Evolutionary conservation across 2,329 filamentous ascomycete genomes (phyloP).

Genomic region (Polytolypa hystricis): DNA sequence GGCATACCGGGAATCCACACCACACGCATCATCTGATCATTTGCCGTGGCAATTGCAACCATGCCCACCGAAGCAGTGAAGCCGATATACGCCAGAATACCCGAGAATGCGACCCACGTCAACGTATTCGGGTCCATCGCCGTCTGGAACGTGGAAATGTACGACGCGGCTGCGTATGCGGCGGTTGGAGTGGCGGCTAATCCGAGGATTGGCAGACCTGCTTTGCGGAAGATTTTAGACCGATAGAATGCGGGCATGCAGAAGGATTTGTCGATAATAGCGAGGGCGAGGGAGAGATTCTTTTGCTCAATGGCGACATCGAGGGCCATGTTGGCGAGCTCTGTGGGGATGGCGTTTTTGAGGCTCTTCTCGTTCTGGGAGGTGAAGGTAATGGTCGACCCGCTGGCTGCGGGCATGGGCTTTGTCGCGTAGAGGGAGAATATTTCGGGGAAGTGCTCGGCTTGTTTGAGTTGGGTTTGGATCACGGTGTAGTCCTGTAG

Average conservation of each 20-base stretch:
- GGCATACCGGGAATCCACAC: slow-evolving; percentile 79
- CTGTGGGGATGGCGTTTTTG: slow-evolving; percentile 59
- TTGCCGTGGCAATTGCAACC: slow-evolving; percentile 73
- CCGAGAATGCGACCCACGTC: slow-evolving; percentile 67
- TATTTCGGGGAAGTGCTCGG: slow-evolving; percentile 66
- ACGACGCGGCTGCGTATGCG: slow-evolving; percentile 57
- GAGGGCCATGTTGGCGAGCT: slow-evolving; percentile 62
- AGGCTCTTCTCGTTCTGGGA: slow-evolving; percentile 56
- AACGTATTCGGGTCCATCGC: slow-evolving; percentile 68
- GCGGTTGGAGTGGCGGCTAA: slow-evolving; percentile 23
- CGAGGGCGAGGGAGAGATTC: slow-evolving; percentile 66
- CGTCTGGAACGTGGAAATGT: slow-evolving; percentile 54
- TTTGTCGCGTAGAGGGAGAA: slow-evolving; percentile 79
- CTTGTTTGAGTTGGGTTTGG: slow-evolving; percentile 60
- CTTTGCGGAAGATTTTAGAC: slow-evolving; percentile 34
- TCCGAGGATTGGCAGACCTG: slow-evolving; percentile 31
- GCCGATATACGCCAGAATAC: slow-evolving; percentile 70
- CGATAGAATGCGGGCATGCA: slow-evolving; percentile 33
- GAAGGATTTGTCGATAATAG: slow-evolving; percentile 56
- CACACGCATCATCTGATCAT: slow-evolving; percentile 91
- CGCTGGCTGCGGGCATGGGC: slow-evolving; percentile 53
- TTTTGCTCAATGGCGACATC: slow-evolving; percentile 68
- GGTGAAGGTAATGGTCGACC: slow-evolving; percentile 49
- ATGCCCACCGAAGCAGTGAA: slow-evolving; percentile 73
- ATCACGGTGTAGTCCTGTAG: slow-evolving; percentile 65